Evolutionary conservation across 345 rosid species (phyloP).

Genomic region (Eucalyptus lansdowneana): DNA sequence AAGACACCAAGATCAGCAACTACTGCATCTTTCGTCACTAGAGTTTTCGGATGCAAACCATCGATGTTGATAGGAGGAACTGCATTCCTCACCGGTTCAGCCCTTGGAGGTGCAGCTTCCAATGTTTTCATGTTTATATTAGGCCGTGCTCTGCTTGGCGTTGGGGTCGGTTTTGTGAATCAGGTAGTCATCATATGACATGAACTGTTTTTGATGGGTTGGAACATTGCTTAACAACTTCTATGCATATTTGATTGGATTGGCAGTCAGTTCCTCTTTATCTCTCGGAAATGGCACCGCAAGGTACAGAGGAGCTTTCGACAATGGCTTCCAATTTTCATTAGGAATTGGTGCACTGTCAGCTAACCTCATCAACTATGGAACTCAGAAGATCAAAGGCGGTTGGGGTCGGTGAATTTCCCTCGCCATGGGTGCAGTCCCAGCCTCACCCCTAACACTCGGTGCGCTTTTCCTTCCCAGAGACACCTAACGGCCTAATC

Average conservation of each 20-base stretch:
- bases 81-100: conserved; percentile 49
- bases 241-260: neutral
- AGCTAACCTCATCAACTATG: conserved; percentile 49
- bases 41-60: conserved; percentile 45
- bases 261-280: conserved; percentile 64
- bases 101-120: conserved; percentile 37
- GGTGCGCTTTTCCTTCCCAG: conserved; percentile 54
- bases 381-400: conserved; percentile 40
- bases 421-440: conserved; percentile 55
- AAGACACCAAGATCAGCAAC: conserved; percentile 34
- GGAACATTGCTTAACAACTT: neutral
- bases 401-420: conserved; percentile 78
- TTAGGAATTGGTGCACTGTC: conserved; percentile 42
- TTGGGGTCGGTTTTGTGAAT: conserved; percentile 65
- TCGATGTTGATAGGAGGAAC: conserved; percentile 48
- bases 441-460: conserved; percentile 41
- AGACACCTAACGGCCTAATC: conserved; percentile 60
- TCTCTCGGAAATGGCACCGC: conserved; percentile 80
- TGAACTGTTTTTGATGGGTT: neutral
- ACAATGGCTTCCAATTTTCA: conserved; percentile 57
- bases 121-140: conserved; percentile 48
- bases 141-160: conserved; percentile 57
- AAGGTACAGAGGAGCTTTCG: conserved; percentile 60
- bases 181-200: conserved; percentile 23
- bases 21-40: conserved; percentile 55